Percentiles rank a stretch among this genome's conserved stretches.
Conservation (phyloP, 73 alveolate species). For the Paramecium biaurelia region DNA sequence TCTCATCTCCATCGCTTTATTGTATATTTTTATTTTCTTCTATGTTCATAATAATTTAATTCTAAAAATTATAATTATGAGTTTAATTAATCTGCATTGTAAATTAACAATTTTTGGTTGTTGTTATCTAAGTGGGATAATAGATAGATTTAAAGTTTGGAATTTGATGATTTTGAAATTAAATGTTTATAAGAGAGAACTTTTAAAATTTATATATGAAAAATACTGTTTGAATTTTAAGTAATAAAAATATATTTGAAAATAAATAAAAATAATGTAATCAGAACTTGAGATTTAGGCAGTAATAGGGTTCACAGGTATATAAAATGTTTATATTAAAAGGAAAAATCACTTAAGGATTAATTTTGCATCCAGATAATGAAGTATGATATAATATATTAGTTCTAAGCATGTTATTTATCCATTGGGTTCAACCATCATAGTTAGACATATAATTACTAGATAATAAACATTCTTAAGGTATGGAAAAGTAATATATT, state of each 20-base stretch:
- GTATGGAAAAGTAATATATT: background rate
- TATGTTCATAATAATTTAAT: background rate
- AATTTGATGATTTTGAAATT: background rate
- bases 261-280: slow-evolving; percentile 10
- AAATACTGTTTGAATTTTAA: background rate
- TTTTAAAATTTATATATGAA: background rate
- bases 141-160: background rate
- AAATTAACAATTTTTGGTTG: background rate
- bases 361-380: slow-evolving; percentile 95
- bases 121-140: background rate
- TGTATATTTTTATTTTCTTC: background rate
- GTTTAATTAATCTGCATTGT: background rate
- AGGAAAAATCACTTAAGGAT: slow-evolving; percentile 90
- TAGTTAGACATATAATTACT: slow-evolving; percentile 87
- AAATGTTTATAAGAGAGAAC: background rate
- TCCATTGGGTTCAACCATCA: slow-evolving; percentile 96
- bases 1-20: slow-evolving; percentile 12
- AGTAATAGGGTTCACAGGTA: slow-evolving; percentile 78
- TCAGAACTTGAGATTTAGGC: slow-evolving; percentile 69
- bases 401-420: slow-evolving; percentile 76
- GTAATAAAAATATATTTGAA: slow-evolving; percentile 38
- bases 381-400: slow-evolving; percentile 47
- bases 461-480: slow-evolving; percentile 67
- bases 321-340: background rate
- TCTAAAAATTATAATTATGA: background rate